Evolutionary conservation across 2,329 filamentous ascomycete genomes (phyloP), one percentile per base, ranked within the genome.

Genomic region (Rutstroemia sp.): DNA sequence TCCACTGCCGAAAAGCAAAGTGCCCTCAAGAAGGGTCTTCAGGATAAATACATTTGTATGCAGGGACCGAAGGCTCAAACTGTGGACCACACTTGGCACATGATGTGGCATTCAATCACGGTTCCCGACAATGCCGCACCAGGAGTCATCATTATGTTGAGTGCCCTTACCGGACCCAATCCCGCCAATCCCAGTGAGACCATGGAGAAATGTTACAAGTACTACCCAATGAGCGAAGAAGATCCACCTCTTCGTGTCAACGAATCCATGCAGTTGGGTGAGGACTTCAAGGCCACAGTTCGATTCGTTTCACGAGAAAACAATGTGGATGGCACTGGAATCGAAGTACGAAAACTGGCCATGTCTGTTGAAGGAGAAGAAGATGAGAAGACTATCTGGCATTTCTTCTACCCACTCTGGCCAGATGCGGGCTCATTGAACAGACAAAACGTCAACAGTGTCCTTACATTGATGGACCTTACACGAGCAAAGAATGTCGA

Each of bases 121-220:
- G 61, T 58, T 19, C 66, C 66, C 12, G 64, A 65, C 51, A 82
- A 78, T n/a, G 72, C 73, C 25, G 83, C 85, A 47, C 83, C 87
- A 2, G 90, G 84, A 1, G 89, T 97, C 56, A 86, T 97, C 53
- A 86, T 97, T 57, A 96, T 97, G 89, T 81, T 99, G 60, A 99
- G 92, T 2, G 89, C 91, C 69, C 92, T 90, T 25, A 79, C 88
- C 67, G 92, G 56, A 12, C 62, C 65, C 27, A 58, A 61, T 44
- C 64, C 65, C 14, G 56, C 59, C 48, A 63, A 65, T 41, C 61
- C 63, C 21, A 58, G 50, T 10, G 97, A 71, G 78, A 80, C 34
- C 80, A 82, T 57, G 76, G 81, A 65, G 83, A 95, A 71, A 96
- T 97, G 92, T 72, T 89, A 82, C 63, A 88, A 86, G 46, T 99